phyloP scores from a whole-genome alignment of 2,329 filamentous ascomycete species.

The Aspergillus sp. region DNA sequence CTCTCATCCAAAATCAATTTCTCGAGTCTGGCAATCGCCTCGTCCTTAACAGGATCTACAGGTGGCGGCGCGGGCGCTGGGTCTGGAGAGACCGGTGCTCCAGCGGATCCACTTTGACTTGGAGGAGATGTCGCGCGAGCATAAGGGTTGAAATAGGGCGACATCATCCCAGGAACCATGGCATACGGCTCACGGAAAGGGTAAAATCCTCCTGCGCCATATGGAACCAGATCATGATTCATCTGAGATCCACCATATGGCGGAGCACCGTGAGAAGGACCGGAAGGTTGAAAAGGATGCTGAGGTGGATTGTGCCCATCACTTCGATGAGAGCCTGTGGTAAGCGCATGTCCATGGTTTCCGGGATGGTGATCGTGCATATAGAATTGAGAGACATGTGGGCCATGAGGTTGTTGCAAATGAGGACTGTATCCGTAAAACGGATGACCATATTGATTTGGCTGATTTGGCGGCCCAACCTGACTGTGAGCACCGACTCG shows the following conservation, averaged over 20 bases:
- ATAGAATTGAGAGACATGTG: slow-evolving; percentile 28
- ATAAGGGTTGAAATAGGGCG: slow-evolving; percentile 37
- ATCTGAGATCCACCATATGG: slow-evolving; percentile 33
- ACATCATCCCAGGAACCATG: slow-evolving; percentile 36
- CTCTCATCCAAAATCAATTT: slow-evolving; percentile 54
- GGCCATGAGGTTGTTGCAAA: slow-evolving; percentile 26
- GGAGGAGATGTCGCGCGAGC: slow-evolving; percentile 35
- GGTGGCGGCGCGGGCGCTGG: not conserved
- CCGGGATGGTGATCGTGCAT: slow-evolving; percentile 30
- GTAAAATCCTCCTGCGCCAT: slow-evolving; percentile 33
- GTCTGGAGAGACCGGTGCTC: slow-evolving; percentile 29
- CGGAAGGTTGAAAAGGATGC: slow-evolving; percentile 28
- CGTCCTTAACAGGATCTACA: slow-evolving; percentile 52
- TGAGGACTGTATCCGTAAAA: slow-evolving; percentile 32
- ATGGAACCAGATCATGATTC: slow-evolving; percentile 40
- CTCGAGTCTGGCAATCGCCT: slow-evolving; percentile 62
- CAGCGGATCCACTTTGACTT: slow-evolving; percentile 27
- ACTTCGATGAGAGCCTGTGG: slow-evolving; percentile 23
- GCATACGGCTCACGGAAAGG: slow-evolving; percentile 36
- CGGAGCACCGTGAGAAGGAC: slow-evolving; percentile 27
- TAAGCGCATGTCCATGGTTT: slow-evolving; percentile 25
- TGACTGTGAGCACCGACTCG: slow-evolving; percentile 29
- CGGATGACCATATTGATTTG: slow-evolving; percentile 26
- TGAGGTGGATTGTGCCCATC: slow-evolving; percentile 33
- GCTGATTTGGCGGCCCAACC: slow-evolving; percentile 20